Evolutionary conservation across 805 yeast genomes (phyloP).

Genomic region (Kregervanrija delftensis): DNA sequence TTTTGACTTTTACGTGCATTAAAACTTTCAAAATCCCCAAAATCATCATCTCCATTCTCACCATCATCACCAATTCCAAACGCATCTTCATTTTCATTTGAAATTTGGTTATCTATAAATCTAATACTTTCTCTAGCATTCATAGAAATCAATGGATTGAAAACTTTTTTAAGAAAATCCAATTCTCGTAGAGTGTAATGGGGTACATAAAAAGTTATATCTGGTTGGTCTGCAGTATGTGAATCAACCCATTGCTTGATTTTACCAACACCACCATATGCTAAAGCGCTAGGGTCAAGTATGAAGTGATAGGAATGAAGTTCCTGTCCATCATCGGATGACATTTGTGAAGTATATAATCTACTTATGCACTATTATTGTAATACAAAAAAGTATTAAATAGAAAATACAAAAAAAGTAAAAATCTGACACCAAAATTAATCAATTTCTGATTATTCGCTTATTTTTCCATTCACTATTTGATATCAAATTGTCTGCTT

Average conservation of each 20-base stretch:
- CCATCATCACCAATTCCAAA: constrained; percentile 10
- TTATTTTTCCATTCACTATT: too few species aligned
- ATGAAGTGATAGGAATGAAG: constrained; percentile 33
- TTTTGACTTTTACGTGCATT: constrained; percentile 9
- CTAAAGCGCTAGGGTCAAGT: constrained; percentile 61
- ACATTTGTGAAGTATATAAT: neutral
- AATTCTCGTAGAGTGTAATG: constrained; percentile 52
- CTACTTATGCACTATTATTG: too few species aligned
- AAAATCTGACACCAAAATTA: too few species aligned
- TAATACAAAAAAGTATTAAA: too few species aligned
- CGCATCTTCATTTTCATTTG: constrained; percentile 3
- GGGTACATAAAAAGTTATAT: constrained; percentile 43
- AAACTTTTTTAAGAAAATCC: constrained; percentile 49
- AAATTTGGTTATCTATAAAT: constrained; percentile 41
- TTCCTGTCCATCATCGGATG: neutral
- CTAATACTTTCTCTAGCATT: constrained; percentile 60
- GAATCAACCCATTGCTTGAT: constrained; percentile 50
- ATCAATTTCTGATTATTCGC: too few species aligned
- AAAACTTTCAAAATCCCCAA: constrained; percentile 19
- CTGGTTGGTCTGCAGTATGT: constrained; percentile 21
- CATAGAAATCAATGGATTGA: constrained; percentile 45
- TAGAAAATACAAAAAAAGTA: too few species aligned
- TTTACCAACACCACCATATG: constrained; percentile 57
- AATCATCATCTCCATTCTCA: constrained; percentile 3
- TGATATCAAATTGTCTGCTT: neutral